These are phyloP conservation scores for Hemerocallis citrina DNA, from an alignment of 106 monocot genomes.

Conservation along the genomic window DNA sequence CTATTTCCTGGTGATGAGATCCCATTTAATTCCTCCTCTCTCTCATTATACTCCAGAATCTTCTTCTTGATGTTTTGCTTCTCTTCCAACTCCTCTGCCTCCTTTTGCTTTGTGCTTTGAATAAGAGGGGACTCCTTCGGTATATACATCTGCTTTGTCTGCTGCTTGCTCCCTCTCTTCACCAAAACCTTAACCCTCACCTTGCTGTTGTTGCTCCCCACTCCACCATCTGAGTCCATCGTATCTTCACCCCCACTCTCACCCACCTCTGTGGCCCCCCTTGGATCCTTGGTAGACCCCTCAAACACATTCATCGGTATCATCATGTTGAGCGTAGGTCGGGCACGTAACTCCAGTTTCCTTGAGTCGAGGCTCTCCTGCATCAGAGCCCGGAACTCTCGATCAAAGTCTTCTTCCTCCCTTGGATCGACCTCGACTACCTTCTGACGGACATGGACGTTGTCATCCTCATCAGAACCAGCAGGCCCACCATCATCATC, in stretches of 20 bases:
- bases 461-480: conserved; percentile 83
- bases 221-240: conserved; percentile 63
- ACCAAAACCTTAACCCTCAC: conserved; percentile 85
- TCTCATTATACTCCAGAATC: conserved; percentile 95
- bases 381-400: conserved; percentile 73
- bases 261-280: conserved; percentile 45
- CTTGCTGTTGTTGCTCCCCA: conserved; percentile 25
- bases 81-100: conserved; percentile 90
- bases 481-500: conserved; percentile 45
- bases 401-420: conserved; percentile 88
- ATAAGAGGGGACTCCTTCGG: conserved; percentile 71
- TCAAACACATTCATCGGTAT: conserved; percentile 95
- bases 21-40: conserved; percentile 83
- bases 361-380: conserved; percentile 95
- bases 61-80: conserved; percentile 80
- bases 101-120: conserved; percentile 90
- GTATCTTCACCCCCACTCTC: conserved; percentile 95
- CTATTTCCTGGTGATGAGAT: conserved; percentile 24
- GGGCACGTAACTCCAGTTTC: conserved; percentile 57
- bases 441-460: conserved; percentile 69
- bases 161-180: conserved; percentile 91
- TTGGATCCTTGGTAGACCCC: conserved; percentile 54
- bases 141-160: conserved; percentile 91
- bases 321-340: conserved; percentile 84
- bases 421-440: conserved; percentile 61